phyloP scores from a whole-genome alignment of 23 red algal genomes.

The Gracilaria vermiculophylla region DNA sequence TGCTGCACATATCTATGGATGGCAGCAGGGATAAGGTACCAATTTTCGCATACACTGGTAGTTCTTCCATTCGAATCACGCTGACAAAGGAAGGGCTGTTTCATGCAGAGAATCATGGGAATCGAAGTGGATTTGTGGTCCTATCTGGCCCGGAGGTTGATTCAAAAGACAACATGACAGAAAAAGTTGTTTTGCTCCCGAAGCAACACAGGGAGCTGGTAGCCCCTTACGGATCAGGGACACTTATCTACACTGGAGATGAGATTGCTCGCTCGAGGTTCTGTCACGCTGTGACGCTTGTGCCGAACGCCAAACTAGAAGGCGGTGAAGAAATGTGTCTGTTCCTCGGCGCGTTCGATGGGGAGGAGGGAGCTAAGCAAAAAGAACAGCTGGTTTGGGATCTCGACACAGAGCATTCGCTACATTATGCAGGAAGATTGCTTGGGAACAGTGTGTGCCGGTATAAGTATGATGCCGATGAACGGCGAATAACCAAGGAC shows the following conservation, averaged over 20 bases:
- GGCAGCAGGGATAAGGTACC: slow-evolving; percentile 12
- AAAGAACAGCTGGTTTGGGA: slow-evolving; percentile 3
- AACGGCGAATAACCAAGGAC: neutral
- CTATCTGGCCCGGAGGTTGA: slow-evolving; percentile 36
- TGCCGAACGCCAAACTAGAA: neutral
- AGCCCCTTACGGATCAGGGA: slow-evolving; percentile 44
- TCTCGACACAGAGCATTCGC: slow-evolving; percentile 7
- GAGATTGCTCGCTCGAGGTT: slow-evolving; percentile 45
- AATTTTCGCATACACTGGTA: slow-evolving; percentile 54
- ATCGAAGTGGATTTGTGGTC: slow-evolving; percentile 45
- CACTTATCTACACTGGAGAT: slow-evolving; percentile 50
- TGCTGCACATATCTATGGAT: slow-evolving; percentile 29
- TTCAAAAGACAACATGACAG: neutral
- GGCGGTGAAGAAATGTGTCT: slow-evolving; percentile 7
- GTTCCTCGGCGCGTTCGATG: slow-evolving; percentile 13
- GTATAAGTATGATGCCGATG: slow-evolving; percentile 9
- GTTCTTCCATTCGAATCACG: slow-evolving; percentile 11
- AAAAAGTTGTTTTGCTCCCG: slow-evolving; percentile 16
- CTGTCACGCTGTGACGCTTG: neutral
- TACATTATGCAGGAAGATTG: slow-evolving; percentile 46
- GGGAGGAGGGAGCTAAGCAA: neutral
- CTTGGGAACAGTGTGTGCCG: neutral
- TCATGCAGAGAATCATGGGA: slow-evolving; percentile 23
- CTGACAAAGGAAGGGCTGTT: neutral
- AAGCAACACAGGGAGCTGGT: neutral